A percentile compares a stretch with the other conserved stretches of the same genome.
These are phyloP conservation scores for Colletotrichum sp. DNA, from an alignment of 2,329 filamentous ascomycete genomes.

Conservation along the genomic window DNA sequence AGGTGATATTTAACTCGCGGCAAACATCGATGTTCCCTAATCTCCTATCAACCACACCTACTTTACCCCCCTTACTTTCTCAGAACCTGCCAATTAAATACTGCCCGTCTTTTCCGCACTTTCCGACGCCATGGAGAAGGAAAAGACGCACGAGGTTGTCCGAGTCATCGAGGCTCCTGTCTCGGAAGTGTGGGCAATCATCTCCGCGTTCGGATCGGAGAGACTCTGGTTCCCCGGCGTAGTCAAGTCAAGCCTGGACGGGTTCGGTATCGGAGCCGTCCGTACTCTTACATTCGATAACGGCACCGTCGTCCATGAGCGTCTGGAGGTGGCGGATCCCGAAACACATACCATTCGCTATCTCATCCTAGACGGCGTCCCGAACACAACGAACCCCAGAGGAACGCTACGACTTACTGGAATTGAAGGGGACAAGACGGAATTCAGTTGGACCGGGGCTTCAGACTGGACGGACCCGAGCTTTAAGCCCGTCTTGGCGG, in stretches of 20 bases:
- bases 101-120: neutral
- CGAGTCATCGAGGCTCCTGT: neutral
- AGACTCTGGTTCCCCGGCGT: slow-evolving; percentile 8
- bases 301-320: neutral
- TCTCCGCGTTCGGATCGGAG: neutral
- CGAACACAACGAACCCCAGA: neutral
- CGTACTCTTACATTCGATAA: neutral
- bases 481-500: neutral
- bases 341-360: slow-evolving; percentile 1
- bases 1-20: neutral
- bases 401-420: neutral
- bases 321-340: neutral
- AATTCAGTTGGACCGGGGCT: neutral
- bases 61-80: neutral
- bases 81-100: neutral
- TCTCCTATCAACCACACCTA: neutral
- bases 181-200: neutral
- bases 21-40: neutral
- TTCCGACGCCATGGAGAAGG: neutral
- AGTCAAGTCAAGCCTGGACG: neutral
- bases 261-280: neutral
- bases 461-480: neutral
- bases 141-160: neutral
- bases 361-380: neutral
- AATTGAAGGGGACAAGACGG: neutral